Base-by-base conservation (phyloP, 345 rosid species). In the Eucalyptus polybractea region DNA sequence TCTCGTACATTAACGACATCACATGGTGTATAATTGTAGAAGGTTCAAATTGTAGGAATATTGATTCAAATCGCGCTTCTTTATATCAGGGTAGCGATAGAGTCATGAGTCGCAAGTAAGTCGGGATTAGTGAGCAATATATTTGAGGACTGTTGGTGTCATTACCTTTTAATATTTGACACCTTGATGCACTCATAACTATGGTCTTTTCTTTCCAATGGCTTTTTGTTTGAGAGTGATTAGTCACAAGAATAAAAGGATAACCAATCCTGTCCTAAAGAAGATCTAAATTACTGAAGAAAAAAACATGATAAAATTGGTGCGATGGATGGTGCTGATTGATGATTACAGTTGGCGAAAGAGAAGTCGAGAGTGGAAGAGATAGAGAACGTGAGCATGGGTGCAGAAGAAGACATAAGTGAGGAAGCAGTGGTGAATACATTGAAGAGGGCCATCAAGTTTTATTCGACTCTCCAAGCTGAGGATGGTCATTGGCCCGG, bases 401-500 rank as follows among this genome's bases (percentile, higher is more conserved):
- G 86, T 13, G 92, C 89, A 29, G 40, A 65, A 2, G 93, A 93
- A 45, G 90, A 89, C 49, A 86, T 93, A 16, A 93, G 92, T 15
- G 93, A 90, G 89, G 91, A 92, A 87, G 90, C 91, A 6, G 92
- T 93, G 33, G 87, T 86, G 7, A 21, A 45, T 22, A 90, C 93
- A 27, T 53, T 93, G 86, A 89, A 89, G 65, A 91, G 91, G 89
- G 93, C 93, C 45, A 54, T 93, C 89, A 86, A 89, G 76, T 91
- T 60, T 87, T 91, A 90, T 86, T 92, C 95, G 4, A 47, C 89
- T 42, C 91, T 92, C 42, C 95, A 93, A 54, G 92, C 93, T 6
- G 69, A 91, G 45, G 95, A 93, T 72, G 95, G 93, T 19, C 94
- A 91, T 76, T 93, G 95, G 95, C 91, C 94, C 7, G 92, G 93